Evolutionary conservation across 2,329 filamentous ascomycete genomes (phyloP).

Genomic region (Fusarium verrucosum): DNA sequence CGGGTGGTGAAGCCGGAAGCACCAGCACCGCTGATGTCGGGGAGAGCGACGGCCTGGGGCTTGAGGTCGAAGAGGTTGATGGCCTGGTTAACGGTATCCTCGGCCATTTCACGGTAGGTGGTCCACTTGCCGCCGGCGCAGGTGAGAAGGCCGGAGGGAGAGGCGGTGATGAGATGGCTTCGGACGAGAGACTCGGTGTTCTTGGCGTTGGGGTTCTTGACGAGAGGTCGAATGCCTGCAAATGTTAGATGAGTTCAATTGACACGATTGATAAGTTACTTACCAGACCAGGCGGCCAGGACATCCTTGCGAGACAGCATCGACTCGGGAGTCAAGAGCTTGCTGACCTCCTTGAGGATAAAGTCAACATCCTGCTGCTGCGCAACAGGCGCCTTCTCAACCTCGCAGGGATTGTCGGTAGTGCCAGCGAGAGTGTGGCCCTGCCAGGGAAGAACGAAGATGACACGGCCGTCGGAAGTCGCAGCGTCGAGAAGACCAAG

Average conservation of each 20-base stretch:
- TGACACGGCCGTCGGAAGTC: slow-evolving; percentile 80
- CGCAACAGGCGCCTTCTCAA: slow-evolving; percentile 75
- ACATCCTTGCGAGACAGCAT: slow-evolving; percentile 79
- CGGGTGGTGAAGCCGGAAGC: slow-evolving; percentile 61
- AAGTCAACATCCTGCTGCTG: slow-evolving; percentile 82
- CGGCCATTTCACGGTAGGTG: slow-evolving; percentile 88
- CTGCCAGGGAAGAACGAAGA: slow-evolving; percentile 89
- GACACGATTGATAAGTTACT: slow-evolving; percentile 20
- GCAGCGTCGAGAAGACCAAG: slow-evolving; percentile 88
- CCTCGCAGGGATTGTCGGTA: slow-evolving; percentile 76
- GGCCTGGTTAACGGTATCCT: slow-evolving; percentile 84
- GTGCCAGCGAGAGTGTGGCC: slow-evolving; percentile 87
- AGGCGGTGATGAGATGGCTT: slow-evolving; percentile 81
- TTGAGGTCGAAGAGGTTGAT: slow-evolving; percentile 71
- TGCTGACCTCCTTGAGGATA: slow-evolving; percentile 81
- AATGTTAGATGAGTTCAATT: slow-evolving; percentile 23
- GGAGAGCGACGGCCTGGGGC: slow-evolving; percentile 61
- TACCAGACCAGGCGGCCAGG: slow-evolving; percentile 82
- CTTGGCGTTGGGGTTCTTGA: slow-evolving; percentile 81
- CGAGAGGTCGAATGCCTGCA: slow-evolving; percentile 75
- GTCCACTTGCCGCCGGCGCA: slow-evolving; percentile 90
- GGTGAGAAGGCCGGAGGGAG: slow-evolving; percentile 77
- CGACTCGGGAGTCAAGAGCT: slow-evolving; percentile 79
- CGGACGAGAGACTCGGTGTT: slow-evolving; percentile 86
- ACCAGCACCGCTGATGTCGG: slow-evolving; percentile 73